Evolutionary conservation across 192 early-diverging fungal genomes (phyloP).

Genomic region (Coemansia sp.): DNA sequence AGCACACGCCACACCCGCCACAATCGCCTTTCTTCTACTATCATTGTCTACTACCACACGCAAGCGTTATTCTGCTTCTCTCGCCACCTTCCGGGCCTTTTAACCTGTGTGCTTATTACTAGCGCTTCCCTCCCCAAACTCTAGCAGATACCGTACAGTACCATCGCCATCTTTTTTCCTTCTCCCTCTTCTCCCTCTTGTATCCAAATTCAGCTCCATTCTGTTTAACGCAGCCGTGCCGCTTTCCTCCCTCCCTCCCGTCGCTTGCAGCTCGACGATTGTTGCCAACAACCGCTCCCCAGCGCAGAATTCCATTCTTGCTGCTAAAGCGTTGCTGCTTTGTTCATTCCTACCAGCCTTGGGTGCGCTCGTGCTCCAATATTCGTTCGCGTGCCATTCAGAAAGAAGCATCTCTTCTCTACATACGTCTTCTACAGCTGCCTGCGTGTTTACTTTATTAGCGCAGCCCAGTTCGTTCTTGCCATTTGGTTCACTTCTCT

Average conservation of each 20-base stretch:
- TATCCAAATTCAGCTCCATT: conserved; percentile 1
- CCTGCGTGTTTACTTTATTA: neutral
- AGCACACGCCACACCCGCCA: conserved; percentile 55
- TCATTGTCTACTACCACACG: neutral
- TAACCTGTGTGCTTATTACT: conserved; percentile 6
- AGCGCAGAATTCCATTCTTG: conserved; percentile 8
- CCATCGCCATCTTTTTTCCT: neutral
- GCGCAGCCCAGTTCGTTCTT: neutral
- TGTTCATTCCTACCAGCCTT: neutral
- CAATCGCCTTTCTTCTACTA: conserved; percentile 32
- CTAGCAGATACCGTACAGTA: conserved; percentile 10
- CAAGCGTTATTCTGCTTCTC: conserved; percentile 6
- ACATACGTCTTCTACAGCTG: neutral
- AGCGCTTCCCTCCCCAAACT: conserved; percentile 11
- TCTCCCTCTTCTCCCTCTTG: conserved; percentile 1
- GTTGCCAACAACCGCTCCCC: conserved; percentile 8
- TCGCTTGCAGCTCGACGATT: neutral
- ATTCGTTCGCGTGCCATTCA: neutral
- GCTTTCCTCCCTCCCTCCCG: neutral
- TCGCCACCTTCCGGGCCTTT: neutral
- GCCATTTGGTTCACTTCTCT: neutral
- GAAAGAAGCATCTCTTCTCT: neutral
- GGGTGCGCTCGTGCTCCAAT: neutral
- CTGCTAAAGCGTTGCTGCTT: neutral
- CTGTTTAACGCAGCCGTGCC: neutral